phyloP scores from a whole-genome alignment of 2,329 filamentous ascomycete genomes.

The Aureobasidium zeae region DNA sequence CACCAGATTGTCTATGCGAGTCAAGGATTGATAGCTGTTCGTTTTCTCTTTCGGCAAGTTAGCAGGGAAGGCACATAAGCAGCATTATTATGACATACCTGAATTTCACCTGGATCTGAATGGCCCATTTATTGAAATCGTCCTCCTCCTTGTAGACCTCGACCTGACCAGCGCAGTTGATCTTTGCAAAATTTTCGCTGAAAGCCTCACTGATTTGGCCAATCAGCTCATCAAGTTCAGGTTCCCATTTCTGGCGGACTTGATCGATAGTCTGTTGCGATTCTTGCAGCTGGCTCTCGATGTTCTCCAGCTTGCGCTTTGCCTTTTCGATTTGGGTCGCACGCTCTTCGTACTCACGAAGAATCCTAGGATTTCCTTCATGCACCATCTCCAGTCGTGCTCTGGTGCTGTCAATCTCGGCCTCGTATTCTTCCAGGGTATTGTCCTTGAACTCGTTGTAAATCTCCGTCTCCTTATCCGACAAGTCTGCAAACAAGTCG shows the following conservation, averaged over 20 bases:
- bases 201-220: constrained; percentile 82
- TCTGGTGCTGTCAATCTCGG: constrained; percentile 64
- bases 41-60: constrained; percentile 50
- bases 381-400: constrained; percentile 73
- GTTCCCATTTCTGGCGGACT: constrained; percentile 71
- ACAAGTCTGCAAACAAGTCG: constrained; percentile 19
- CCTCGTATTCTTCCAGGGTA: constrained; percentile 52
- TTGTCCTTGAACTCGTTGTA: constrained; percentile 26
- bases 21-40: constrained; percentile 79
- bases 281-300: constrained; percentile 46
- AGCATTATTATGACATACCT: constrained; percentile 48
- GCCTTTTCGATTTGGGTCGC: constrained; percentile 59
- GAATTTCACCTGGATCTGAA: constrained; percentile 93
- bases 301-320: constrained; percentile 48
- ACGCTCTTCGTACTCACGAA: constrained; percentile 69
- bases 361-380: constrained; percentile 62
- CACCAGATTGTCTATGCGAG: constrained; percentile 88
- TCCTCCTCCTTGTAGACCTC: constrained; percentile 72
- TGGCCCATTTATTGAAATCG: constrained; percentile 88
- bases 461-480: constrained; percentile 23
- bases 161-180: constrained; percentile 89
- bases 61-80: neutral
- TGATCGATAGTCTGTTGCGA: constrained; percentile 52
- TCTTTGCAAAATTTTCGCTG: constrained; percentile 84
- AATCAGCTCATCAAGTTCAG: constrained; percentile 67